Base-by-base conservation (phyloP, 2,329 filamentous ascomycete species). In the Alternaria sp. region DNA sequence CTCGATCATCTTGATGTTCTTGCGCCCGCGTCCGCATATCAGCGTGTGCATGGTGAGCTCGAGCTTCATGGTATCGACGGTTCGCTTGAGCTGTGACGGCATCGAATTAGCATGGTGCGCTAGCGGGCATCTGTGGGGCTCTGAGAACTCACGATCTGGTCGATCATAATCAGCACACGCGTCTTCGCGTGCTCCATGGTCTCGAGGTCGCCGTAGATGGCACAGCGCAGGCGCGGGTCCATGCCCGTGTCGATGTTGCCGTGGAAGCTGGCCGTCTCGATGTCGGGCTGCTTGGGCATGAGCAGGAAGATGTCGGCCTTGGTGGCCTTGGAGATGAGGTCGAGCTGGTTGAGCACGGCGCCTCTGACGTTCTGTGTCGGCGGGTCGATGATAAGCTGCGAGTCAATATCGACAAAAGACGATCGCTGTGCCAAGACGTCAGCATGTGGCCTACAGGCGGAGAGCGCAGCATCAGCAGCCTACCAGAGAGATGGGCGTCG, bases 1-100 rank as follows among this genome's bases (percentile, higher is more conserved):
- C 81, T 99, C 96, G 75, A 99, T 97, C 73, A 96, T 84, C 84
- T 98, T 98, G 83, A 99, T 97, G 79, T 97, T 97, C 84, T 97
- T 97, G 71, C 96, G 89, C 71, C 94, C 95, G 52, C 96, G 92
- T 52, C 96, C 96, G 79, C 94, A 97, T 53, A 98, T 90, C 59
- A 97, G 86, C 61, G 93, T 96, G 79, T 99, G 96, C 77, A 97
- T 87, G 25, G 93, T 92, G 53, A 95, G 83, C 71, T 97, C 94
- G 62, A 97, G 86, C 76, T 92, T 91, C 74, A 93, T 89, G 51
- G 87, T 89, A 79, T 97, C 93, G 57, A 96, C 91, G 61, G 89
- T 83, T 68, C 91, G 89, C 59, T 89, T 88, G 64, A 93, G 89
- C 90, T 92, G 76, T 61, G 47, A 61, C 54, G 68, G 49, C 46